Conservation (phyloP, 768 basidiomycete genomes). For the Termitomyces sp. region DNA sequence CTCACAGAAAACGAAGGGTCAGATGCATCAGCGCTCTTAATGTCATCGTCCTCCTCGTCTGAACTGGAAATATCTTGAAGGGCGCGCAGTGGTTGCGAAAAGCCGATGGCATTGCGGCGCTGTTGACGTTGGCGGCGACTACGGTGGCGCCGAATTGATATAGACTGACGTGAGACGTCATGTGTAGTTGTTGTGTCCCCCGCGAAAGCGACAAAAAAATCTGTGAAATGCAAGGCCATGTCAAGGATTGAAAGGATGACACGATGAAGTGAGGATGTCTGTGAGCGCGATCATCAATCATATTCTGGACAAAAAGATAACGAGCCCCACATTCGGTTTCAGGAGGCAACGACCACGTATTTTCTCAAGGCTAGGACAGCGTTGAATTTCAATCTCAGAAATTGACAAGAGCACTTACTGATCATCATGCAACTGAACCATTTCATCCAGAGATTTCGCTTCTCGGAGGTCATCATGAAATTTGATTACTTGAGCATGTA, state of each 20-base stretch:
- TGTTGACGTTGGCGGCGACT: slow-evolving; percentile 56
- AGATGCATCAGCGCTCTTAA: slow-evolving; percentile 20
- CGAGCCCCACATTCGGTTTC: slow-evolving; percentile 45
- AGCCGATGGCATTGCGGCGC: slow-evolving; percentile 58
- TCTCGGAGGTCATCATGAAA: slow-evolving; percentile 55
- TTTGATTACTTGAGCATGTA: slow-evolving; percentile 55
- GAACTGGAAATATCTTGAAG: slow-evolving; percentile 32
- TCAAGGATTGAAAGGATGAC: slow-evolving; percentile 70
- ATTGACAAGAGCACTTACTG: slow-evolving; percentile 46
- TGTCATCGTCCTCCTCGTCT: slow-evolving; percentile 42
- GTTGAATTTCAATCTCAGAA: neutral
- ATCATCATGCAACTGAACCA: slow-evolving; percentile 63
- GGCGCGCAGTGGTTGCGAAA: slow-evolving; percentile 38
- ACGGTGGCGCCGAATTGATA: slow-evolving; percentile 54
- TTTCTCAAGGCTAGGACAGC: slow-evolving; percentile 36
- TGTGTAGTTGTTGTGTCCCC: slow-evolving; percentile 58
- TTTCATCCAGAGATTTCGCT: slow-evolving; percentile 69
- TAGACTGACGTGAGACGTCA: slow-evolving; percentile 50
- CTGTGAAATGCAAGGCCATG: slow-evolving; percentile 67
- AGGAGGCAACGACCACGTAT: slow-evolving; percentile 63
- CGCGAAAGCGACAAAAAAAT: slow-evolving; percentile 55
- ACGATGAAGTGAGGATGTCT: slow-evolving; percentile 65
- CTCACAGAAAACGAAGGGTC: slow-evolving; percentile 40
- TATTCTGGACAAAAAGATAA: neutral
- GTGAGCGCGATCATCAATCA: neutral